Conservation (phyloP, 2,329 filamentous ascomycete genomes). For the Dothiorella sarmentorum region DNA sequence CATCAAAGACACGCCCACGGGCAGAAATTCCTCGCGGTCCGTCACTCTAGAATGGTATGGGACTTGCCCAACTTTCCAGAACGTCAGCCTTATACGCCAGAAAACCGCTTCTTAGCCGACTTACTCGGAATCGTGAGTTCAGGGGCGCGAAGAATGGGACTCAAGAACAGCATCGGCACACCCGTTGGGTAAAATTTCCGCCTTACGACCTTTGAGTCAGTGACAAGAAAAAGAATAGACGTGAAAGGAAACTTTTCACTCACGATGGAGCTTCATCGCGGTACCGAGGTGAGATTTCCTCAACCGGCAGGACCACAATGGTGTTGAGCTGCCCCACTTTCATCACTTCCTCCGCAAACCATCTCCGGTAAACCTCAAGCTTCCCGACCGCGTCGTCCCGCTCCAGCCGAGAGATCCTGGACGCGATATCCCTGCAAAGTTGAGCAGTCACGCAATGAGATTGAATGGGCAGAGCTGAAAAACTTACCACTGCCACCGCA, state of each 20-base stretch:
- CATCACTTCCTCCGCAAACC: slow-evolving; percentile 20
- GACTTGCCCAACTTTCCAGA: not conserved
- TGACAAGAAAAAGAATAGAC: too few species aligned
- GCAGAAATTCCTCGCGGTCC: not conserved
- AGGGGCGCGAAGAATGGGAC: slow-evolving; percentile 11
- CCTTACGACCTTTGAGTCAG: too few species aligned
- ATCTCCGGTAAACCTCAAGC: slow-evolving; percentile 13
- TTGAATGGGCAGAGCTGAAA: not conserved
- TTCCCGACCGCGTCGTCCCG: slow-evolving; percentile 6
- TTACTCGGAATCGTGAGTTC: slow-evolving; percentile 17
- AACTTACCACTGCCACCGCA: slow-evolving; percentile 22
- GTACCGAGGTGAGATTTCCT: slow-evolving; percentile 22
- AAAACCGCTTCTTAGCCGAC: not conserved
- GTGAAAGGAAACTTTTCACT: too few species aligned
- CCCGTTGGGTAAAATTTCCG: not conserved
- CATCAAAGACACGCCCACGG: slow-evolving; percentile 13
- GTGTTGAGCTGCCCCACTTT: not conserved
- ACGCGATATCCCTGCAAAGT: not conserved
- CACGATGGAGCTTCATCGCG: slow-evolving; percentile 15
- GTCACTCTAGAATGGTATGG: slow-evolving; percentile 6
- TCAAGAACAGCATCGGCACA: slow-evolving; percentile 9
- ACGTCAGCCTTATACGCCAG: not conserved
- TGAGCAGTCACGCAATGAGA: not conserved
- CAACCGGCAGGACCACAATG: slow-evolving; percentile 21
- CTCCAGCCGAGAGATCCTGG: slow-evolving; percentile 4